phyloP scores from a whole-genome alignment of 2,329 filamentous ascomycete genomes.

The Microsporum audouinii region DNA sequence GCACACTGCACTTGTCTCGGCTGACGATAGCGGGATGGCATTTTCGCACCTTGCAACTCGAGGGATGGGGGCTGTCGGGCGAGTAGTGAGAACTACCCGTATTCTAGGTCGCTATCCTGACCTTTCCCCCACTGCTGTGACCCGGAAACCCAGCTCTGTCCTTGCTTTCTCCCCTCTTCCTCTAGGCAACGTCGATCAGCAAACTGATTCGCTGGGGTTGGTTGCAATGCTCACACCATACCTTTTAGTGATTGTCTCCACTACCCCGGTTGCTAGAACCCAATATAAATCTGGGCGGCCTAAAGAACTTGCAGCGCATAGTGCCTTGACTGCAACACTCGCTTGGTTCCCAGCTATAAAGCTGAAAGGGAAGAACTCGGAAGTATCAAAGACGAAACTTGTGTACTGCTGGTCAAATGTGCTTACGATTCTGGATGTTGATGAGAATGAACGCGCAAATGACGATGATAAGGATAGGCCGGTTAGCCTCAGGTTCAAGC shows the following conservation, averaged over 20 bases:
- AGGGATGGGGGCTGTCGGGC: constrained; percentile 73
- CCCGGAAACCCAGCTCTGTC: constrained; percentile 84
- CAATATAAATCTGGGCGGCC: constrained; percentile 88
- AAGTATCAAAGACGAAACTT: constrained; percentile 63
- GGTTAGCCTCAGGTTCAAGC: constrained; percentile 63
- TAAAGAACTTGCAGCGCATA: constrained; percentile 81
- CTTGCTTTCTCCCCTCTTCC: constrained; percentile 83
- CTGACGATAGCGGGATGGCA: constrained; percentile 90
- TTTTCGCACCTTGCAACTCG: constrained; percentile 93
- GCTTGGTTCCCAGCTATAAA: constrained; percentile 97
- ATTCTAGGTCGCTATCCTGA: constrained; percentile 86
- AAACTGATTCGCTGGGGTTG: constrained; percentile 75
- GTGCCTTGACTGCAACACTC: constrained; percentile 82
- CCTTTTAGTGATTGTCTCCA: constrained; percentile 90
- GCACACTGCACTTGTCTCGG: constrained; percentile 88
- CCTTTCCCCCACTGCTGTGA: constrained; percentile 46
- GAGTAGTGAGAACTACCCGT: constrained; percentile 77
- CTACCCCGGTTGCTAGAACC: constrained; percentile 88
- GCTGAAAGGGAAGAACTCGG: constrained; percentile 62
- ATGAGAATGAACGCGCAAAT: constrained; percentile 50
- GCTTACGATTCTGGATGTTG: constrained; percentile 82
- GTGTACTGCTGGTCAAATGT: constrained; percentile 99
- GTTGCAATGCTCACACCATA: constrained; percentile 96
- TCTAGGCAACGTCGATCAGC: constrained; percentile 83
- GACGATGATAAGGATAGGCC: constrained; percentile 63